Conservation (phyloP, 2,329 filamentous ascomycete species). For the Hirsutella rhossiliensis region DNA sequence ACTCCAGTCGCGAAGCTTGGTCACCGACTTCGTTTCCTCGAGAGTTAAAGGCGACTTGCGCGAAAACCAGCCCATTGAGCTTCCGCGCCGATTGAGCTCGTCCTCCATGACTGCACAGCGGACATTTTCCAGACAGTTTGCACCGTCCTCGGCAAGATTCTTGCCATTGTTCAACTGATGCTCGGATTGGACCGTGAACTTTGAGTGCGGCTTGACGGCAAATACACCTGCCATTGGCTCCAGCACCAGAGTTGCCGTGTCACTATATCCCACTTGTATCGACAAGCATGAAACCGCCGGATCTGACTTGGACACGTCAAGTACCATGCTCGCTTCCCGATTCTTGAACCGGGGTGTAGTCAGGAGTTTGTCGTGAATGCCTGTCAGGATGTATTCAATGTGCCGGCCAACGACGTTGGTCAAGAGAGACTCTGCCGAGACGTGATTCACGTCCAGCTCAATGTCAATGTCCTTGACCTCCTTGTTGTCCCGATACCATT, state of each 20-base stretch:
- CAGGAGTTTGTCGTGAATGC: slow-evolving; percentile 49
- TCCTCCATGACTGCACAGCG: slow-evolving; percentile 50
- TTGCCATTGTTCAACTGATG: slow-evolving; percentile 48
- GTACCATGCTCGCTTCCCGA: slow-evolving; percentile 43
- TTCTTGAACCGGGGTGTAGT: slow-evolving; percentile 48
- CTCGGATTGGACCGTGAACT: slow-evolving; percentile 45
- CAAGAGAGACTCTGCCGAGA: slow-evolving; percentile 66
- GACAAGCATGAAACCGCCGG: slow-evolving; percentile 56
- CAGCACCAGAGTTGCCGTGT: slow-evolving; percentile 50
- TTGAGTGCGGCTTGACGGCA: slow-evolving; percentile 53
- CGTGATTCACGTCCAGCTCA: slow-evolving; percentile 47
- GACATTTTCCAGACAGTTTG: slow-evolving; percentile 45
- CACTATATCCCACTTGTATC: slow-evolving; percentile 56
- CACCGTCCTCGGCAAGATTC: slow-evolving; percentile 45
- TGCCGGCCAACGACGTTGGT: slow-evolving; percentile 66
- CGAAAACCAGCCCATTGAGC: slow-evolving; percentile 52
- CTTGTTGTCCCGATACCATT: slow-evolving; percentile 78
- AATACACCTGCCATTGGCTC: slow-evolving; percentile 72
- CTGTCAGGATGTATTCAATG: slow-evolving; percentile 56
- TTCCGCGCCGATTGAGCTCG: slow-evolving; percentile 46
- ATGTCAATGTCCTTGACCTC: slow-evolving; percentile 61
- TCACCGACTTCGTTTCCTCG: slow-evolving; percentile 45
- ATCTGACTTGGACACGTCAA: slow-evolving; percentile 46
- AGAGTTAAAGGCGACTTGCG: slow-evolving; percentile 33
- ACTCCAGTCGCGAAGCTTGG: slow-evolving; percentile 52